phyloP scores from a whole-genome alignment of 371 early-diverging fungal genomes.

The Mortierella sp. region DNA sequence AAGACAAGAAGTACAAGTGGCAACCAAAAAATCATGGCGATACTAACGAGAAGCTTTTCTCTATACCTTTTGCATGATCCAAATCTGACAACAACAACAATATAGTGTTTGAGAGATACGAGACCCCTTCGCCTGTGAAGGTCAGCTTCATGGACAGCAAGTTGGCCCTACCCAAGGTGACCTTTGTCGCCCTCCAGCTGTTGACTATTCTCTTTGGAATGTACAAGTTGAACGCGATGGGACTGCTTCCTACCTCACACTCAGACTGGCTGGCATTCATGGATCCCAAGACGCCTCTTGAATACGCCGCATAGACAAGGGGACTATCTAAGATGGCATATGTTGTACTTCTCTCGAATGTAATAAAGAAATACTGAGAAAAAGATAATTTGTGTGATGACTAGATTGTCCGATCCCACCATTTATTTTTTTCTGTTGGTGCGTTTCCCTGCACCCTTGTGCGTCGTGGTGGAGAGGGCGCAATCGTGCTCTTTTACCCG shows the following conservation, averaged over 20 bases:
- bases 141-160: conserved; percentile 59
- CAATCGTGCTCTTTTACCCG: not conserved
- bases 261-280: conserved; percentile 97
- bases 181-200: conserved; percentile 86
- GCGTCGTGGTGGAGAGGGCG: not conserved
- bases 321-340: not conserved
- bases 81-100: not conserved
- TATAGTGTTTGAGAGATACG: conserved; percentile 79
- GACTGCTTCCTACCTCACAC: conserved; percentile 92
- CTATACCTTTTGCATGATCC: not conserved
- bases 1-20: not conserved
- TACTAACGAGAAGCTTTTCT: not conserved
- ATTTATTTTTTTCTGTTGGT: not conserved
- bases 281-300: conserved; percentile 71
- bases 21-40: not conserved
- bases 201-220: conserved; percentile 86
- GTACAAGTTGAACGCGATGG: conserved; percentile 94
- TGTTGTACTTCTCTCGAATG: not conserved
- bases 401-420: not conserved
- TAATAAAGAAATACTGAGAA: not conserved
- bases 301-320: conserved; percentile 30
- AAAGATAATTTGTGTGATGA: not conserved
- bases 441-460: not conserved
- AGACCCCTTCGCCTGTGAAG: conserved; percentile 63
- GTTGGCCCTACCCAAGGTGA: conserved; percentile 83